Conservation (phyloP, 208 protist genomes). For the Trypanosoma cruzi region DNA sequence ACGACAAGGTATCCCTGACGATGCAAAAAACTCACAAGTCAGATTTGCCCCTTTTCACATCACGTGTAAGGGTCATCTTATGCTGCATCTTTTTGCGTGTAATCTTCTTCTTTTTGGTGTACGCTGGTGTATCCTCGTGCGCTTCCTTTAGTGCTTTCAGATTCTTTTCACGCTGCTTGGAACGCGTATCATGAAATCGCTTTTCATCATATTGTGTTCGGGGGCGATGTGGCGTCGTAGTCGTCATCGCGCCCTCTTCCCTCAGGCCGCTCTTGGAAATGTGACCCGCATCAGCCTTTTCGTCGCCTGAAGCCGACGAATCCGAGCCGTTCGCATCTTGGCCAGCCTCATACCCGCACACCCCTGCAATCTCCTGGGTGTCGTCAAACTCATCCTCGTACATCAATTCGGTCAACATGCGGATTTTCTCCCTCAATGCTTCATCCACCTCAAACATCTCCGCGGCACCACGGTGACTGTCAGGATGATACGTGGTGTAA, state of each 20-base stretch:
- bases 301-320: constrained; percentile 5
- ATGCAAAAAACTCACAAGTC: constrained; percentile 1
- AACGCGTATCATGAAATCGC: constrained; percentile 54
- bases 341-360: constrained; percentile 19
- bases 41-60: constrained; percentile 41
- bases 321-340: constrained; percentile 11
- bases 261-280: constrained; percentile 6
- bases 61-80: constrained; percentile 36
- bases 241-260: neutral
- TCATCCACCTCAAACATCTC: constrained; percentile 78
- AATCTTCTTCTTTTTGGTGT: constrained; percentile 80
- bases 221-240: constrained; percentile 14
- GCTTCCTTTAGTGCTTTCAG: constrained; percentile 53
- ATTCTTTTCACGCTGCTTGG: constrained; percentile 42
- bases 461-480: constrained; percentile 30
- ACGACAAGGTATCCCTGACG: neutral
- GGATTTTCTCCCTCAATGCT: constrained; percentile 77
- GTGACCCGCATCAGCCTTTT: constrained; percentile 11
- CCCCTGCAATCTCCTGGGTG: constrained; percentile 31
- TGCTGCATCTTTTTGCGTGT: constrained; percentile 30
- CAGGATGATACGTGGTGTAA: constrained; percentile 14
- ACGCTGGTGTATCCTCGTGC: constrained; percentile 34
- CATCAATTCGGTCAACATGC: constrained; percentile 84
- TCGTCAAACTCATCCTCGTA: constrained; percentile 93
- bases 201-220: constrained; percentile 82